A percentile compares a stretch with the other conserved stretches of the same genome.
Conservation (phyloP, 306 rosid genomes). For the Calophaca sinica region DNA sequence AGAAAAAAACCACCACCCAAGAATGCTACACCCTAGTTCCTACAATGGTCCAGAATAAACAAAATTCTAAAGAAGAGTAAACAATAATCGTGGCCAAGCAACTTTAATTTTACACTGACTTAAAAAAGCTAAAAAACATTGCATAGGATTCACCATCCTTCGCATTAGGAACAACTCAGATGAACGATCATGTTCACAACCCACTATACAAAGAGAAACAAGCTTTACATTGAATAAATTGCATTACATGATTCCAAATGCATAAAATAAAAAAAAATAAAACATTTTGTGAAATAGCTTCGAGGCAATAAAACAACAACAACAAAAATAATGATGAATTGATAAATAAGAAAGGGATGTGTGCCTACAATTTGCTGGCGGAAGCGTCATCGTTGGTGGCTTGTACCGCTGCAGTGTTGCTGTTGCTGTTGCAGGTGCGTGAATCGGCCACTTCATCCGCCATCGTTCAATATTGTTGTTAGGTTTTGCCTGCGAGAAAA, state of each 20-base stretch:
- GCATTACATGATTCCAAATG: conserved; percentile 27
- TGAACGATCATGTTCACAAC: conserved; percentile 8
- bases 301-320: background rate
- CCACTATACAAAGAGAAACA: background rate
- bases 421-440: conserved; percentile 37
- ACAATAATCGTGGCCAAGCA: background rate
- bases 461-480: conserved; percentile 33
- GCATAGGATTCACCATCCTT: background rate
- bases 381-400: conserved; percentile 58
- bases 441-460: conserved; percentile 40
- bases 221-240: background rate
- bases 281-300: background rate
- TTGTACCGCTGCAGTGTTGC: conserved; percentile 53
- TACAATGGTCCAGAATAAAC: background rate
- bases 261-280: background rate
- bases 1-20: background rate
- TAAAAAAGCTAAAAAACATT: background rate
- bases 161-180: background rate
- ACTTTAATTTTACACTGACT: background rate
- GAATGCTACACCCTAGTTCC: background rate
- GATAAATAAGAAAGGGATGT: background rate
- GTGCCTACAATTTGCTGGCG: conserved; percentile 50
- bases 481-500: conserved; percentile 34
- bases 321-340: background rate
- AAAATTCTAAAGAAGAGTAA: background rate